Percentiles rank a stretch among this genome's conserved stretches.
Evolutionary conservation across 352 stramenopile genomes (phyloP).

Genomic region (Pythium dissimile): DNA sequence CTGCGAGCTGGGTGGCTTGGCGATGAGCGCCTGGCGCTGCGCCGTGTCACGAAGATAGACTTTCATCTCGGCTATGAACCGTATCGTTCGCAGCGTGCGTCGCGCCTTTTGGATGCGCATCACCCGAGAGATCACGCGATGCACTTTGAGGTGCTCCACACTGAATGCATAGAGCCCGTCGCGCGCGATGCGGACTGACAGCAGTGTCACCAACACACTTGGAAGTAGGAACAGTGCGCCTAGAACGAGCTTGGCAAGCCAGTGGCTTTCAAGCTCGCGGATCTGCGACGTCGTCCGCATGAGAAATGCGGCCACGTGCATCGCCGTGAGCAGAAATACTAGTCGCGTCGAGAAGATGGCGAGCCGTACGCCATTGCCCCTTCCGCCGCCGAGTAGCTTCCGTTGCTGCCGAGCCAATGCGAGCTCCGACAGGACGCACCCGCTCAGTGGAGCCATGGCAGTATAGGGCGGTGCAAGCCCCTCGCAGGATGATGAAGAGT

Average conservation of each 20-base stretch:
- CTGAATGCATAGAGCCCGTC: slow-evolving; percentile 73
- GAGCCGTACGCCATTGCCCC: slow-evolving; percentile 50
- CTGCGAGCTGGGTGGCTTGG: not conserved
- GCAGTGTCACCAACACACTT: slow-evolving; percentile 53
- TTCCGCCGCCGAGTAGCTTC: slow-evolving; percentile 32
- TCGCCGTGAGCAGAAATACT: slow-evolving; percentile 67
- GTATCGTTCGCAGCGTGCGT: slow-evolving; percentile 68
- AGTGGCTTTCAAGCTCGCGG: slow-evolving; percentile 12
- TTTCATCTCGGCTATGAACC: slow-evolving; percentile 79
- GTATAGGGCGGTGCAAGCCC: slow-evolving; percentile 50
- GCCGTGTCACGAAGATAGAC: slow-evolving; percentile 63
- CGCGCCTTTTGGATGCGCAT: slow-evolving; percentile 59
- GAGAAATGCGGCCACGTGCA: slow-evolving; percentile 65
- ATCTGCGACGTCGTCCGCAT: slow-evolving; percentile 48
- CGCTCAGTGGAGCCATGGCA: slow-evolving; percentile 32
- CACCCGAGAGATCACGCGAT: slow-evolving; percentile 61
- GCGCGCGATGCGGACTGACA: slow-evolving; percentile 61
- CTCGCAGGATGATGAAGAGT: slow-evolving; percentile 21
- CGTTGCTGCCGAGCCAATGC: slow-evolving; percentile 40
- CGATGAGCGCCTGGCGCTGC: slow-evolving; percentile 9
- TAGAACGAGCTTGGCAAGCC: slow-evolving; percentile 26
- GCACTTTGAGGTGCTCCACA: slow-evolving; percentile 70
- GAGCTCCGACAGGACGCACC: slow-evolving; percentile 23
- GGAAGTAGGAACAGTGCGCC: slow-evolving; percentile 47
- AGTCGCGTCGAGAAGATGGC: slow-evolving; percentile 65